Evolutionary conservation across 495 filamentous ascomycete genomes (phyloP).

Genomic region (Viridothelium virens): DNA sequence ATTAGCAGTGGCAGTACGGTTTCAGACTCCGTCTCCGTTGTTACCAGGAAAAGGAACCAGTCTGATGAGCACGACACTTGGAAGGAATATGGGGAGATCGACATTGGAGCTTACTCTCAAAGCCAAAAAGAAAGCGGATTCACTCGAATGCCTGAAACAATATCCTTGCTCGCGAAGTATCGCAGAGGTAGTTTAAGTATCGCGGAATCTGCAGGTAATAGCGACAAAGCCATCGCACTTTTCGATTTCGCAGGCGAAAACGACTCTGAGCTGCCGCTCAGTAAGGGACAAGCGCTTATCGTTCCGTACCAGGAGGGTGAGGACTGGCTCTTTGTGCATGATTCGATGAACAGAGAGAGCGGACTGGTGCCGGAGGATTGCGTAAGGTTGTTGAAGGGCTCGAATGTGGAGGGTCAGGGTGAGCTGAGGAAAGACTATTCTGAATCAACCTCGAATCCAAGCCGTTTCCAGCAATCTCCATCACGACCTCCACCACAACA

Average conservation of each 20-base stretch:
- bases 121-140: too few species aligned
- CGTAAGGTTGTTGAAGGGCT: background rate
- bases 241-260: background rate
- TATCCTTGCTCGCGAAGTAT: background rate
- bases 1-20: too few species aligned
- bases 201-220: background rate
- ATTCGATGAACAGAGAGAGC: background rate
- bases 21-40: too few species aligned
- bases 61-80: too few species aligned
- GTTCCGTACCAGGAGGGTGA: background rate
- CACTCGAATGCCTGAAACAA: too few species aligned
- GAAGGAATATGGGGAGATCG: too few species aligned
- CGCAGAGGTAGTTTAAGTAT: background rate
- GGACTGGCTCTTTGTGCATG: background rate
- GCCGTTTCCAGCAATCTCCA: background rate
- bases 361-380: background rate
- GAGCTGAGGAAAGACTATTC: background rate
- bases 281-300: background rate
- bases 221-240: background rate
- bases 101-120: too few species aligned
- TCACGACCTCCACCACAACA: constrained; percentile 9
- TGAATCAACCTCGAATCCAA: background rate
- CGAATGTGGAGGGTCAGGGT: background rate
- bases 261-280: background rate
- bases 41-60: too few species aligned